Base-by-base conservation (phyloP, 2,329 filamentous ascomycete species). In the Westerdykella aurantiaca region DNA sequence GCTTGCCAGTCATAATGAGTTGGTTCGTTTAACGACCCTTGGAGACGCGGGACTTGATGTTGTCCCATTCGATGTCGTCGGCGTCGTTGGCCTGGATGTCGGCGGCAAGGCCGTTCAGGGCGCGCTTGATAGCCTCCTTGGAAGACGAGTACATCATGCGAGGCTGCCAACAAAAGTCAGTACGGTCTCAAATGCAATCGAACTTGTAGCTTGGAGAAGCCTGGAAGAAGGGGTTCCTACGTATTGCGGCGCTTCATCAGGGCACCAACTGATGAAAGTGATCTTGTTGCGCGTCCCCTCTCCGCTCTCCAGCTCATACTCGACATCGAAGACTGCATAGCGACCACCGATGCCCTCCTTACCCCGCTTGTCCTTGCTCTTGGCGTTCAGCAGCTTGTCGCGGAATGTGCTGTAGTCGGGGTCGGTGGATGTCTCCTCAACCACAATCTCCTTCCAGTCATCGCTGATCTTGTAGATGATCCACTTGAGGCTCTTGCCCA, bases 111-210 rank as follows among this genome's bases (percentile, higher is more conserved):
- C 86, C 86, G 65, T 80, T 86, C 52, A 93, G 79, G 40, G 85
- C 71, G 69, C 83, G 83, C 80, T 89, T 91, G 57, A 93, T 79
- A 47, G 85, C 84, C 61, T 90, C 85, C 76, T 91, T 93, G 71
- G 87, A 93, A 41, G 87, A 86, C 60, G 86, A 85, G 77, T 91
- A 93, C 70, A 89, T 79, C 87, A 93, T 93, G 78, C 89, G 89
- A 71, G 84, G 78, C 86, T 89, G 56, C 45, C 7, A 17, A 29
- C 25, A 9, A 1, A n/a, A 3, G 42, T 61, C 35, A 61, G 54
- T 39, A 31, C 5, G 17, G 7, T 5, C 7, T 7, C 25, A 29
- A 29, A 9, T 12, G 25, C 11, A 29, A 43, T n/a, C 33, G 21
- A 39, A 7, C 25, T 21, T 6, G 18, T 21, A 29, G 2, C 7